phyloP scores from a whole-genome alignment of 2,329 filamentous ascomycete species.

The Fusarium veterinarium region DNA sequence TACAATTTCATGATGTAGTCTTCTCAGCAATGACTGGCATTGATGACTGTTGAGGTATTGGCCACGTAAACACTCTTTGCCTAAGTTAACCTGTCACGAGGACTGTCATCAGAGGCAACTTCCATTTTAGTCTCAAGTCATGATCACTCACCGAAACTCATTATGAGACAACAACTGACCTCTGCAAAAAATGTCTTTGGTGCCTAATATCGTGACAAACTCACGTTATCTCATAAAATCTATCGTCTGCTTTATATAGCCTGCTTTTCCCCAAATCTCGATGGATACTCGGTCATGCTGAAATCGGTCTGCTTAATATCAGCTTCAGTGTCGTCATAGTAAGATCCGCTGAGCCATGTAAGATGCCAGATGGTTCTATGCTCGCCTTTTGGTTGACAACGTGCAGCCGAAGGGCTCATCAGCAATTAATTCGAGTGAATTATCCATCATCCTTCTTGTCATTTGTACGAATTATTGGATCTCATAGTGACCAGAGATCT shows the following conservation, averaged over 20 bases:
- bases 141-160: constrained; percentile 18
- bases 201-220: constrained; percentile 29
- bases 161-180: constrained; percentile 28
- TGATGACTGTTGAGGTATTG: not conserved
- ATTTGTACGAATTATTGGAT: constrained; percentile 2
- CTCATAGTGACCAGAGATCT: not conserved
- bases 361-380: constrained; percentile 6
- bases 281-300: constrained; percentile 30
- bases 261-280: constrained; percentile 3
- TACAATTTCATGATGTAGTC: not conserved
- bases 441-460: constrained; percentile 2
- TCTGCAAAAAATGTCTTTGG: constrained; percentile 23
- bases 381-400: constrained; percentile 24
- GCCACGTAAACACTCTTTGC: not conserved
- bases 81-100: not conserved
- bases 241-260: constrained; percentile 18
- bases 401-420: constrained; percentile 21
- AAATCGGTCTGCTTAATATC: constrained; percentile 1
- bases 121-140: constrained; percentile 7
- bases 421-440: not conserved
- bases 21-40: not conserved
- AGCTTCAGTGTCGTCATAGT: constrained; percentile 35
- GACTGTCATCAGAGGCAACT: not conserved
- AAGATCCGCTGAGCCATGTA: constrained; percentile 28
- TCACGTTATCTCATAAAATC: constrained; percentile 32